These are phyloP conservation scores for Populus davidiana DNA, from an alignment of 345 rosid species.

Conservation along the genomic window DNA sequence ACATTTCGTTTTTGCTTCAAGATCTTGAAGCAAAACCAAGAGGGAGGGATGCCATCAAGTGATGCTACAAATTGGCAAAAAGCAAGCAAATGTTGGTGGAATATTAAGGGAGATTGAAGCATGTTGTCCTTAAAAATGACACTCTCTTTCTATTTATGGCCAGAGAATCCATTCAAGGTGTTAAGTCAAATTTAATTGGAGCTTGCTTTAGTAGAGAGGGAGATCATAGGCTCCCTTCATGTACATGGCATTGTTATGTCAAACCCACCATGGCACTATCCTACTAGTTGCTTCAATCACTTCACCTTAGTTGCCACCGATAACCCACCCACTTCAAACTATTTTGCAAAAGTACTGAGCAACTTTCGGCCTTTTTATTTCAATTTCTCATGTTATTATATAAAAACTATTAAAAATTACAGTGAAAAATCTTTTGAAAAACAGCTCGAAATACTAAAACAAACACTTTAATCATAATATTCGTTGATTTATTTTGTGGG, in stretches of 20 bases:
- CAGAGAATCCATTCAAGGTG: constrained; percentile 7
- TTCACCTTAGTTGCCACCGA: constrained; percentile 7
- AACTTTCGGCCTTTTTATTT: no score
- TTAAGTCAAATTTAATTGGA: constrained; percentile 4
- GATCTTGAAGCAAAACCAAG: not conserved
- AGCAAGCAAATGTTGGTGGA: constrained; percentile 21
- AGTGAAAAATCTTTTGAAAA: no score
- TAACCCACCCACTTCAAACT: not conserved
- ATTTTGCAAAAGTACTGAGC: no score
- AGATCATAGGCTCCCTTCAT: not conserved
- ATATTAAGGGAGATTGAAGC: constrained; percentile 1
- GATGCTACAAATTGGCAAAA: constrained; percentile 4
- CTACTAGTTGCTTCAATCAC: constrained; percentile 15
- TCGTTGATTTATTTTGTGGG: no score
- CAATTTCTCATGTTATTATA: no score
- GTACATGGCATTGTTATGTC: constrained; percentile 4
- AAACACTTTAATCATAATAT: not conserved
- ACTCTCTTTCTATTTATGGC: constrained; percentile 6
- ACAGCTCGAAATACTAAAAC: no score
- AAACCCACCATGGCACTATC: constrained; percentile 21
- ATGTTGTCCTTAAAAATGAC: constrained; percentile 19
- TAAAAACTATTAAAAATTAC: no score
- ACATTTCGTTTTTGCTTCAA: not conserved
- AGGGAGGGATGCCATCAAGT: not conserved
- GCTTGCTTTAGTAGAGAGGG: constrained; percentile 4